Evolutionary conservation across 176 grass and related monocot genomes (phyloP).

Genomic region (Paspalum vaginatum): DNA sequence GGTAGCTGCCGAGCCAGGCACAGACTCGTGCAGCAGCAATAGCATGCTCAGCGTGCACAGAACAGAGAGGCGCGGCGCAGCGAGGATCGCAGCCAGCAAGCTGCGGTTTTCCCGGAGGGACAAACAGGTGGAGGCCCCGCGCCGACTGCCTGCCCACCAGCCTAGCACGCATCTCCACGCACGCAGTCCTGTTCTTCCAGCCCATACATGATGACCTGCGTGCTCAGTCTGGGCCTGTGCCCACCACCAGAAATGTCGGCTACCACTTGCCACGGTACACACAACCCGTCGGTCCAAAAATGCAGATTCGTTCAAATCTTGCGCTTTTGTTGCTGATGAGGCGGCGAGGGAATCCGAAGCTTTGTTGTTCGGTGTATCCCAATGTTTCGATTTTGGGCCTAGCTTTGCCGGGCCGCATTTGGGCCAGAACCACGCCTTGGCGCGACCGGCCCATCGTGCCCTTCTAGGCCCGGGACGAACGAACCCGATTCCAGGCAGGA

Average conservation of each 20-base stretch:
- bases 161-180: background rate
- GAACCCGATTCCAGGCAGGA: background rate
- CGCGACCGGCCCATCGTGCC: background rate
- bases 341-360: too few species aligned
- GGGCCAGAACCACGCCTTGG: background rate
- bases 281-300: too few species aligned
- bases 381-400: background rate
- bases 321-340: too few species aligned
- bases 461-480: background rate
- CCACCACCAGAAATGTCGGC: too few species aligned
- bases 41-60: too few species aligned
- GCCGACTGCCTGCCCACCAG: background rate
- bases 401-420: background rate
- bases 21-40: background rate
- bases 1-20: constrained; percentile 10
- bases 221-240: too few species aligned
- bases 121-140: background rate
- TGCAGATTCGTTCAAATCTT: too few species aligned
- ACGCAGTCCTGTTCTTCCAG: background rate
- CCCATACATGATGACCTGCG: background rate
- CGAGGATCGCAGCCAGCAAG: too few species aligned
- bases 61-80: background rate
- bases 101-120: too few species aligned
- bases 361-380: too few species aligned
- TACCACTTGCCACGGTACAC: too few species aligned